Base-by-base conservation (phyloP, 768 basidiomycete species). In the Daedalea quercina region DNA sequence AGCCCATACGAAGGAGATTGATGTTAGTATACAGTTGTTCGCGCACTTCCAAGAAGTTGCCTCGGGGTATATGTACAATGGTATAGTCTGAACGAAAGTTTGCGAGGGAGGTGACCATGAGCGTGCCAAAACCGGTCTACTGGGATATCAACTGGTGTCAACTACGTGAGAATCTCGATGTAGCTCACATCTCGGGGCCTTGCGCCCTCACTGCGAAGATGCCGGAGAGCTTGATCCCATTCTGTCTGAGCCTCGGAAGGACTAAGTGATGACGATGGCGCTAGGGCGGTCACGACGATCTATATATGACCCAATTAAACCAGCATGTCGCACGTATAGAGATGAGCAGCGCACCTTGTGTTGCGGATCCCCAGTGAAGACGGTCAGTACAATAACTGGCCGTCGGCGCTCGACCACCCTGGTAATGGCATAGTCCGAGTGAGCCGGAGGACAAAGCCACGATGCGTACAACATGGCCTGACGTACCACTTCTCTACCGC, bases 61-160 rank as follows among this genome's bases (percentile, higher is more conserved):
- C 90, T 43, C 75, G 69, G 0, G 88, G 88, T 49, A 93, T 81
- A 54, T 79, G 83, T 28, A 92, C 85, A 55, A 92, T 90, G 52
- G 87, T 87, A 65, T 82, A 88, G 72, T 92, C 90, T 1, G 89
- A 90, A 51, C 87, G 87, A 65, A 93, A 93, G 72, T 88, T 85
- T 42, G 88, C 87, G 24, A 93, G 79, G 11, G 89, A 91, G 24
- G 90, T 93, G 52, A 82, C 80, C 80, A 92, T 82, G 60, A 93
- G 74, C 23, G 76, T 69, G 46, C 90, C 90, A 50, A 82, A 70
- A 13, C 77, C 73, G 9, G 82, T 89, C 78, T 85, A 55, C 3
- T 19, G 28, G 9, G 17, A 33, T 3, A 8, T 33, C n/a, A 47
- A 35, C 31, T 13, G 28, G 3, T 17, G 4, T 26, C 25, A 48